Base-by-base conservation (phyloP, 768 basidiomycete species). In the Tricholoma saponaceum region DNA sequence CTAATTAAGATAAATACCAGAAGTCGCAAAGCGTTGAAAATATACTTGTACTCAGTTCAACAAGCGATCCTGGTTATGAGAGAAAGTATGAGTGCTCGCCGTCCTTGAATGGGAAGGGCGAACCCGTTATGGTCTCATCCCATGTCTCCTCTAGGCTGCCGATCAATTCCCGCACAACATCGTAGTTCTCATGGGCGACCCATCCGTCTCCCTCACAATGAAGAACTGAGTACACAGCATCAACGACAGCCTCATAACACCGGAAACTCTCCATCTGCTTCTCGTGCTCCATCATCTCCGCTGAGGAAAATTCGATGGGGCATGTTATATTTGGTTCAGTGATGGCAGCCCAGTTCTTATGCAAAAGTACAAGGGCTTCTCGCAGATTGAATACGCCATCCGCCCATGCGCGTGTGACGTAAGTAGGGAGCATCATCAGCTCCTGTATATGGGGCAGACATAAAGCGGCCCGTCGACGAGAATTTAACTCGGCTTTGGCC, bases 91-190 rank as follows among this genome's bases (percentile, higher is more conserved):
- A 57, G 50, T 28, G 37, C 25, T 39, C 49, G 28, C 50, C 56
- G 22, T 57, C 56, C 37, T 51, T 39, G 28, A 51, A 41, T 26
- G 56, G 56, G 28, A 57, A 57, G 43, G 56, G 56, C 18, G 39
- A 28, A 6, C 56, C 56, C 20, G 37, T 28, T 30, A 26, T 12
- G 25, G 28, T 23, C 26, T 55, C 39, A 28, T 56, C 55, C 55
- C 55, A 56, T 25, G 23, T 23, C 10, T 7, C 39, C 56, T 41
- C 41, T 5, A 57, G 20, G 20, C n/a, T 28, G 20, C 39, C 49
- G 20, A 49, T 51, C 5, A 30, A 30, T 51, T 52, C 39, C 56
- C 25, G 20, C 26, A 28, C 49, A 49, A 43, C 20, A 18, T 51
- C 12, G 28, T 51, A 57, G 41, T 23, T 20, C n/a, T 41, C 5